These are phyloP conservation scores for Castanea crenata DNA, from an alignment of 306 rosid genomes.

Conservation along the genomic window DNA sequence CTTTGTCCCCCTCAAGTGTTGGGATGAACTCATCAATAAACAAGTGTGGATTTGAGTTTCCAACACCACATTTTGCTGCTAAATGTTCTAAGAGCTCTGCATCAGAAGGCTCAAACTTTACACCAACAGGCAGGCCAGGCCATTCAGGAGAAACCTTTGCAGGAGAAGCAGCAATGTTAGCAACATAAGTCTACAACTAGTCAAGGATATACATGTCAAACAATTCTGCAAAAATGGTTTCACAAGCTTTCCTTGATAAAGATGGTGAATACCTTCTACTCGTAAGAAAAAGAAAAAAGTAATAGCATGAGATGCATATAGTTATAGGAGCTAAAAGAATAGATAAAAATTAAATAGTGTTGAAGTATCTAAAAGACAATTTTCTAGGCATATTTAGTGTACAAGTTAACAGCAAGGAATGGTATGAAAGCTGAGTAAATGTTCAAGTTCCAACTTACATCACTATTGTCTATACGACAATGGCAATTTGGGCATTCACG, in stretches of 20 bases:
- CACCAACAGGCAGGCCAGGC: slow-evolving; percentile 94
- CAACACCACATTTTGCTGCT: slow-evolving; percentile 71
- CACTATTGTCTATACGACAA: slow-evolving; percentile 59
- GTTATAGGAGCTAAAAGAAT: neutral
- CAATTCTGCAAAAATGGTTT: neutral
- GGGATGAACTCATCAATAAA: slow-evolving; percentile 79
- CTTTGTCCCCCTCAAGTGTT: slow-evolving; percentile 62
- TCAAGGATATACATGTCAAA: slow-evolving; percentile 16
- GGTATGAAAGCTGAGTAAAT: slow-evolving; percentile 11
- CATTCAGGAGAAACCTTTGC: slow-evolving; percentile 69
- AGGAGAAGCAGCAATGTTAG: slow-evolving; percentile 20
- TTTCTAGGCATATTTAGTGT: neutral
- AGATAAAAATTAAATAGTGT: neutral
- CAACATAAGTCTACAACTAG: slow-evolving; percentile 8
- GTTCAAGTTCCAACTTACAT: slow-evolving; percentile 54
- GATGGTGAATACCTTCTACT: neutral
- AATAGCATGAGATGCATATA: neutral
- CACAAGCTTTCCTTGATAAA: neutral
- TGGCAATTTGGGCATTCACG: slow-evolving; percentile 84
- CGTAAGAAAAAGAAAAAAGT: neutral
- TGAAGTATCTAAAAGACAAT: neutral
- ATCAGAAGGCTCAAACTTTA: slow-evolving; percentile 91
- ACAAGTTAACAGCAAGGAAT: neutral
- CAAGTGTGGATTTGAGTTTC: slow-evolving; percentile 49
- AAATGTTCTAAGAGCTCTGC: slow-evolving; percentile 67